Percentiles rank a stretch among this genome's conserved stretches.
These are phyloP conservation scores for Cylindrotheca fusiformis DNA, from an alignment of 108 stramenopile genomes.

Conservation along the genomic window DNA sequence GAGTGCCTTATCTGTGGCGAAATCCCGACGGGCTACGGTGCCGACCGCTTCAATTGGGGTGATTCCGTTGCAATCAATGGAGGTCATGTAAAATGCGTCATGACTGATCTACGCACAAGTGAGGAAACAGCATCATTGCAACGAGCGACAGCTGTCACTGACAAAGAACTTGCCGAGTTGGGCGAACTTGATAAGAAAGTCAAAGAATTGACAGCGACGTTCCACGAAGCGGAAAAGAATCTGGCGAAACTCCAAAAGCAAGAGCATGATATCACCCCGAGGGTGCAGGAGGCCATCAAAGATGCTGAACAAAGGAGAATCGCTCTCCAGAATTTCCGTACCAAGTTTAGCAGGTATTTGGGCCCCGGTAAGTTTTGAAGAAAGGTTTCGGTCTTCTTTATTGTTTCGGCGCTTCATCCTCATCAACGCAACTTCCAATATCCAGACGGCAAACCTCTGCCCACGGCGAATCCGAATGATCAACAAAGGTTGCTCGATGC, in stretches of 20 bases:
- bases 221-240: slow-evolving; percentile 20
- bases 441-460: slow-evolving; percentile 36
- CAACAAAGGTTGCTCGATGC: slow-evolving; percentile 31
- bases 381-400: neutral
- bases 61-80: slow-evolving; percentile 36
- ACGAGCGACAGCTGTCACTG: slow-evolving; percentile 36
- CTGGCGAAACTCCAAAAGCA: slow-evolving; percentile 18
- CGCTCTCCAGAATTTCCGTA: slow-evolving; percentile 27
- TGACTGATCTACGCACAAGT: slow-evolving; percentile 66
- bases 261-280: slow-evolving; percentile 21
- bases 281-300: slow-evolving; percentile 33
- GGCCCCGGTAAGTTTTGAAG: slow-evolving; percentile 38
- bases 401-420: neutral
- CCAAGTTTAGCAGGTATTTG: slow-evolving; percentile 36
- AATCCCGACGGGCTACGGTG: slow-evolving; percentile 41
- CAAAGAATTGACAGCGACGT: slow-evolving; percentile 2
- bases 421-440: neutral
- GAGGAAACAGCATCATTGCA: slow-evolving; percentile 54
- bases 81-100: slow-evolving; percentile 63
- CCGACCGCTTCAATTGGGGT: slow-evolving; percentile 34
- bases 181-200: slow-evolving; percentile 31
- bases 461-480: slow-evolving; percentile 29
- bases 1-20: slow-evolving; percentile 66
- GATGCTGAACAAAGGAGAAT: slow-evolving; percentile 16
- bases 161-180: slow-evolving; percentile 29